These are phyloP conservation scores for Apiotrichum porosum DNA, from an alignment of 1,284 basidiomycete species.

Conservation along the genomic window DNA sequence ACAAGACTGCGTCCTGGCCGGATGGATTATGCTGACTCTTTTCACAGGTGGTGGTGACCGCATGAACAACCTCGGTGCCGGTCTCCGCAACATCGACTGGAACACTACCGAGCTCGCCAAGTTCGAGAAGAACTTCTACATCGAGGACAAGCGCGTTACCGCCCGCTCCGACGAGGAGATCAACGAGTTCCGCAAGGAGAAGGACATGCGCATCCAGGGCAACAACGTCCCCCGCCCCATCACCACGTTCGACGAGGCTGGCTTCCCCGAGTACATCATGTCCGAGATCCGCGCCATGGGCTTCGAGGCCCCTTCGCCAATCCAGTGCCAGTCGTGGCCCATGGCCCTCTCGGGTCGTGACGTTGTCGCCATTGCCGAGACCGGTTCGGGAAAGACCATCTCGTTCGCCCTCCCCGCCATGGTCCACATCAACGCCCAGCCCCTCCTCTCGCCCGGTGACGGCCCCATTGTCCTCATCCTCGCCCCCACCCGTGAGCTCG, in stretches of 20 bases:
- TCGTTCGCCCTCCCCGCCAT: conserved; percentile 97
- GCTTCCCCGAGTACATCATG: conserved; percentile 95
- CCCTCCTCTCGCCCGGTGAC: conserved; percentile 86
- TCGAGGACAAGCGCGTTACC: conserved; percentile 82
- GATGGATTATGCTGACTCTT: conserved; percentile 11
- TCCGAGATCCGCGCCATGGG: conserved; percentile 88
- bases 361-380: conserved; percentile 94
- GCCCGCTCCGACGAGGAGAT: conserved; percentile 78
- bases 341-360: conserved; percentile 93
- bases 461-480: conserved; percentile 95
- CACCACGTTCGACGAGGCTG: conserved; percentile 86
- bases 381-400: conserved; percentile 95
- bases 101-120: conserved; percentile 61
- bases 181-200: conserved; percentile 72
- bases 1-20: conserved; percentile 18
- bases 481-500: conserved; percentile 95
- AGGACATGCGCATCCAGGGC: conserved; percentile 93
- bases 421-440: conserved; percentile 99
- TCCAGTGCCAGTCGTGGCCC: conserved; percentile 98
- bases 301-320: conserved; percentile 82
- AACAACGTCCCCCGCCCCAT: conserved; percentile 83
- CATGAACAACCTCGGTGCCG: conserved; percentile 78
- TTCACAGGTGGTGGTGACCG: conserved; percentile 57
- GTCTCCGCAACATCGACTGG: conserved; percentile 86
- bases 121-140: conserved; percentile 83